Evolutionary conservation across 495 filamentous ascomycete species (phyloP).

Genomic region (Cetradonia linearis): DNA sequence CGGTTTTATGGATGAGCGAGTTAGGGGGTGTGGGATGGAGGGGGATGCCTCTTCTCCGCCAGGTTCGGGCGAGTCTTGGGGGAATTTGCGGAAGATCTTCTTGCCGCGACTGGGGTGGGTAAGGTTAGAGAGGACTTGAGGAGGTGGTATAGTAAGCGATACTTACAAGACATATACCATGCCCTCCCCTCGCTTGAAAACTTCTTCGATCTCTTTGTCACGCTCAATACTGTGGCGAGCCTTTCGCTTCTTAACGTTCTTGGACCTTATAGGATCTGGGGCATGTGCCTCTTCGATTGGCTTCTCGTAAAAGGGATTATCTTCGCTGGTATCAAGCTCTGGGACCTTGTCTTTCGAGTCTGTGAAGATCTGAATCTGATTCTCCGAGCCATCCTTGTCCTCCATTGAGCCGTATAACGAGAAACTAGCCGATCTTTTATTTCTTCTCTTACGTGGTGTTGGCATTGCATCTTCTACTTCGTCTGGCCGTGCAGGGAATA

Average conservation of each 20-base stretch:
- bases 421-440: constrained; percentile 49
- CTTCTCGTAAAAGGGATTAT: constrained; percentile 67
- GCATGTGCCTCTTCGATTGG: constrained; percentile 27
- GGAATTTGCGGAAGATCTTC: constrained; percentile 58
- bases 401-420: constrained; percentile 60
- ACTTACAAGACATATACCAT: constrained; percentile 84
- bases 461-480: constrained; percentile 48
- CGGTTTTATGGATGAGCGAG: constrained; percentile 68
- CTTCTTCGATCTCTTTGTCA: constrained; percentile 49
- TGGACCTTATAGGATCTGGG: constrained; percentile 30
- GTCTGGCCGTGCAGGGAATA: constrained; percentile 49
- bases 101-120: constrained; percentile 64
- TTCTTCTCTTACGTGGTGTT: constrained; percentile 47
- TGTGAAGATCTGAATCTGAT: constrained; percentile 71
- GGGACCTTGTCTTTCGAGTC: constrained; percentile 83
- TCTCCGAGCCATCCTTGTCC: constrained; percentile 39
- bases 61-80: constrained; percentile 37
- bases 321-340: constrained; percentile 48
- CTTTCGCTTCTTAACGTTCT: constrained; percentile 34
- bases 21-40: constrained; percentile 44
- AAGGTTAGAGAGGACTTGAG: constrained; percentile 17
- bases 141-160: constrained; percentile 9
- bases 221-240: constrained; percentile 37
- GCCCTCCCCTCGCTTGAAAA: constrained; percentile 59
- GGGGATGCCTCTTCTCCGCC: constrained; percentile 37